These are phyloP conservation scores for Trichoderma breve DNA, from an alignment of 2,329 filamentous ascomycete genomes.

Conservation along the genomic window DNA sequence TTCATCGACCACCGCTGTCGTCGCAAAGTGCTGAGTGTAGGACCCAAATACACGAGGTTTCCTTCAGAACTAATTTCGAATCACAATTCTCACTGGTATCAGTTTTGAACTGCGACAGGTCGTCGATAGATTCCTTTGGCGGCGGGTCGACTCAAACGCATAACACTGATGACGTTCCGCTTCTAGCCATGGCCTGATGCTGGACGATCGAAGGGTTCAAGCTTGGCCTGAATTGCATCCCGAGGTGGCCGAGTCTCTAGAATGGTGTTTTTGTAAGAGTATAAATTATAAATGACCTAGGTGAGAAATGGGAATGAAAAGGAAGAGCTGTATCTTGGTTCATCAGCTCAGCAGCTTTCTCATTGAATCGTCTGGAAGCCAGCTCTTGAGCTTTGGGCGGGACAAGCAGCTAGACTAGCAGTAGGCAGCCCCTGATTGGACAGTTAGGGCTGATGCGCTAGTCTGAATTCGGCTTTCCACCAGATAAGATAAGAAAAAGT, in stretches of 20 bases:
- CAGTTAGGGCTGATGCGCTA: not conserved
- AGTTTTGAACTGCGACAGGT: not conserved
- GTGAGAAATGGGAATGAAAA: not conserved
- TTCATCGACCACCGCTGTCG: not conserved
- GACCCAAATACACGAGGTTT: not conserved
- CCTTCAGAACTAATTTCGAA: not conserved
- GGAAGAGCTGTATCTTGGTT: not conserved
- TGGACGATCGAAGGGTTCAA: not conserved
- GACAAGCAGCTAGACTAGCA: not conserved
- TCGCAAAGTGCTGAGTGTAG: not conserved
- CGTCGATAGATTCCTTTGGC: not conserved
- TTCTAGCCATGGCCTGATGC: conserved; percentile 5
- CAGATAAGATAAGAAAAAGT: conserved; percentile 19
- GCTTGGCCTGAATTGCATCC: not conserved
- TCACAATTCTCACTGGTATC: not conserved
- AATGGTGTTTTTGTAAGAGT: not conserved
- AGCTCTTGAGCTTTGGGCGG: not conserved
- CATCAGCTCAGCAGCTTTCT: not conserved
- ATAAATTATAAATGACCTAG: not conserved
- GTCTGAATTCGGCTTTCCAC: not conserved
- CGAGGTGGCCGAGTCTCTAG: not conserved
- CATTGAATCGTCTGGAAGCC: not conserved
- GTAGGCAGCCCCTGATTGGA: conserved; percentile 11
- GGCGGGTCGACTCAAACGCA: conserved; percentile 1
- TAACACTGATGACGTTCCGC: not conserved